Percentiles rank a stretch among this genome's conserved stretches.
Conservation (phyloP, 2,329 filamentous ascomycete genomes). For the Lasiodiplodia citricola region DNA sequence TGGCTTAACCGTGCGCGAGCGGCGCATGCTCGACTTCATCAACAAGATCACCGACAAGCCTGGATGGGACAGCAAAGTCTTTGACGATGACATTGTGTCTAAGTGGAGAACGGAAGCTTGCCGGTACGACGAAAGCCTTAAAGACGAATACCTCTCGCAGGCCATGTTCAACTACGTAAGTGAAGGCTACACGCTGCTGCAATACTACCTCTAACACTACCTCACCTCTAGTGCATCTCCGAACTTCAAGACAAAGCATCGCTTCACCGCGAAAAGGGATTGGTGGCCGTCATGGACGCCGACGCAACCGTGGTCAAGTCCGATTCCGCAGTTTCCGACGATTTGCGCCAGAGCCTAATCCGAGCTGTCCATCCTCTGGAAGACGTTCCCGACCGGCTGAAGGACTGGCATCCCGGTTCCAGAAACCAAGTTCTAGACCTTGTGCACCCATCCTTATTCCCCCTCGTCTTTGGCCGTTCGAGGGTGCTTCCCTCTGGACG, state of each 20-base stretch:
- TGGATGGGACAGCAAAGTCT: slow-evolving; percentile 48
- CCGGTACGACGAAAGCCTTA: background rate
- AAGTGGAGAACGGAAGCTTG: slow-evolving; percentile 40
- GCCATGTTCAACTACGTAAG: slow-evolving; percentile 8
- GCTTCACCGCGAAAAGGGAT: slow-evolving; percentile 48
- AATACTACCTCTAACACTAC: background rate
- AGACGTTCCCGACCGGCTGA: slow-evolving; percentile 53
- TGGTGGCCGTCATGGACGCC: slow-evolving; percentile 55
- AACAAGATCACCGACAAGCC: slow-evolving; percentile 48
- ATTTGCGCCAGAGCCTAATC: slow-evolving; percentile 50
- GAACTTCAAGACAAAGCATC: slow-evolving; percentile 59
- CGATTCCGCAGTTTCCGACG: slow-evolving; percentile 51
- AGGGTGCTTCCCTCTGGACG: slow-evolving; percentile 34
- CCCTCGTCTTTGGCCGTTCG: slow-evolving; percentile 60
- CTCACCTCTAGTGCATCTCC: slow-evolving; percentile 35
- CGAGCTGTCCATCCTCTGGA: slow-evolving; percentile 56
- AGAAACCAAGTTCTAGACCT: slow-evolving; percentile 64
- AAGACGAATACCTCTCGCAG: slow-evolving; percentile 10
- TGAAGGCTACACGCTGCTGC: background rate
- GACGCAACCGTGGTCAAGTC: slow-evolving; percentile 58
- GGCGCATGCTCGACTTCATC: slow-evolving; percentile 47
- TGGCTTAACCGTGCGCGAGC: slow-evolving; percentile 43
- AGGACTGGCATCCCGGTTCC: slow-evolving; percentile 68
- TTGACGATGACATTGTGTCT: slow-evolving; percentile 38
- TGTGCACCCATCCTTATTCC: slow-evolving; percentile 68